These are phyloP conservation scores for Leccinum olivaceopallidum DNA, from an alignment of 768 basidiomycete species.

Conservation along the genomic window DNA sequence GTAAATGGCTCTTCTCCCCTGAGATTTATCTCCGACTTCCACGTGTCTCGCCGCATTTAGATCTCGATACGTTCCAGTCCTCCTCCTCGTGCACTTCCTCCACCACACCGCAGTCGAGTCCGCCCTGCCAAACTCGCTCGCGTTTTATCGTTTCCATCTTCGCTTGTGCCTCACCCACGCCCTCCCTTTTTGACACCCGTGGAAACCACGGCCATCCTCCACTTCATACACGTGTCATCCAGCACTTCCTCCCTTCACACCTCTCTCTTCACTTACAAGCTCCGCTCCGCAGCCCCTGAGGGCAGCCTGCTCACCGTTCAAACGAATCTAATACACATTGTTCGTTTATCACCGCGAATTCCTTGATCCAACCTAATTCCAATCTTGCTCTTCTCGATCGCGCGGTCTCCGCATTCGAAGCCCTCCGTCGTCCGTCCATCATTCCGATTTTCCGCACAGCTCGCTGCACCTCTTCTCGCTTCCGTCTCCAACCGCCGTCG, in stretches of 20 bases:
- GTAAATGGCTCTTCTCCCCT: conserved; percentile 17
- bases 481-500: neutral
- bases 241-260: conserved; percentile 19
- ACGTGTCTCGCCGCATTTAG: conserved; percentile 26
- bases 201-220: conserved; percentile 22
- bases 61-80: conserved; percentile 19
- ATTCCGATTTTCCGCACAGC: conserved; percentile 22
- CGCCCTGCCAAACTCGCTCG: neutral
- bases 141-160: conserved; percentile 13
- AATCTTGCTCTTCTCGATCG: conserved; percentile 26
- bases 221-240: conserved; percentile 24
- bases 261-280: conserved; percentile 20
- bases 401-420: conserved; percentile 23
- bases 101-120: conserved; percentile 25
- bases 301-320: conserved; percentile 7
- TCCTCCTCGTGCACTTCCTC: conserved; percentile 16
- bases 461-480: conserved; percentile 9
- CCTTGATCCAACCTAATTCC: conserved; percentile 22
- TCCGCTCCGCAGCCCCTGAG: conserved; percentile 11
- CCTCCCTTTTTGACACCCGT: conserved; percentile 13
- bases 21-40: conserved; percentile 32
- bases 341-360: conserved; percentile 16
- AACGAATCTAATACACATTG: conserved; percentile 8
- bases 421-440: conserved; percentile 11
- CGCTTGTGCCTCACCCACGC: conserved; percentile 1